A percentile compares a stretch with the other conserved stretches of the same genome.
These are phyloP conservation scores for Diaporthe destruens DNA, from an alignment of 2,329 filamentous ascomycete genomes.

Conservation along the genomic window DNA sequence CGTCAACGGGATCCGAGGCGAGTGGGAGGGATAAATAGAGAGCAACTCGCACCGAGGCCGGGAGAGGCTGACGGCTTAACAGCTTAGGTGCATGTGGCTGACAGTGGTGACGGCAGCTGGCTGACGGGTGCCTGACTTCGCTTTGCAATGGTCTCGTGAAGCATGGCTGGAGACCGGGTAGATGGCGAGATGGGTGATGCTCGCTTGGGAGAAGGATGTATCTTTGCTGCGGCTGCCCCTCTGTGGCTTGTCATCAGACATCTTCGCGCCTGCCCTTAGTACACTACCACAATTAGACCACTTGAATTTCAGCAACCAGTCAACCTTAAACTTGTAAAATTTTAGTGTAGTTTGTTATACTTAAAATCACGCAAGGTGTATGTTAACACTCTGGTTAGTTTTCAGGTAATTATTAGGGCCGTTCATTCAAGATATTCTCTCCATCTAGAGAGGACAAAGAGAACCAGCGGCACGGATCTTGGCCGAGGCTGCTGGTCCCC, in stretches of 20 bases:
- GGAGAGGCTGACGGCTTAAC: background rate
- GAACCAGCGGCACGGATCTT: slow-evolving; percentile 2
- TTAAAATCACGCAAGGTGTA: too few species aligned
- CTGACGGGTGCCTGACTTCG: slow-evolving; percentile 10
- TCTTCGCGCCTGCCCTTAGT: too few species aligned
- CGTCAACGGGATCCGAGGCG: background rate
- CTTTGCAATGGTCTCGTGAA: background rate
- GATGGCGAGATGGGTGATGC: background rate
- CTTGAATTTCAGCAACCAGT: too few species aligned
- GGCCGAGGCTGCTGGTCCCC: background rate
- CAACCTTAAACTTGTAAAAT: too few species aligned
- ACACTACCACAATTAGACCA: too few species aligned
- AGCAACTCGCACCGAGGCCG: background rate
- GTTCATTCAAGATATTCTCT: too few species aligned
- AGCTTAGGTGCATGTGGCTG: slow-evolving; percentile 8
- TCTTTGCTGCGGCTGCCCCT: too few species aligned
- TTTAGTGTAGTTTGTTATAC: too few species aligned
- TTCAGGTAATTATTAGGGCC: too few species aligned
- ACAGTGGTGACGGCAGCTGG: slow-evolving; percentile 7
- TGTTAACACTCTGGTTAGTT: too few species aligned
- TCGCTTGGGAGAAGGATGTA: background rate
- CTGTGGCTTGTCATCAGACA: background rate
- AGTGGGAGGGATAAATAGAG: slow-evolving; percentile 12
- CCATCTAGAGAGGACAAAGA: too few species aligned
- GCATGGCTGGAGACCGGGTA: background rate